Conservation (phyloP, 495 filamentous ascomycete species). For the Lindgomyces ingoldianus region DNA sequence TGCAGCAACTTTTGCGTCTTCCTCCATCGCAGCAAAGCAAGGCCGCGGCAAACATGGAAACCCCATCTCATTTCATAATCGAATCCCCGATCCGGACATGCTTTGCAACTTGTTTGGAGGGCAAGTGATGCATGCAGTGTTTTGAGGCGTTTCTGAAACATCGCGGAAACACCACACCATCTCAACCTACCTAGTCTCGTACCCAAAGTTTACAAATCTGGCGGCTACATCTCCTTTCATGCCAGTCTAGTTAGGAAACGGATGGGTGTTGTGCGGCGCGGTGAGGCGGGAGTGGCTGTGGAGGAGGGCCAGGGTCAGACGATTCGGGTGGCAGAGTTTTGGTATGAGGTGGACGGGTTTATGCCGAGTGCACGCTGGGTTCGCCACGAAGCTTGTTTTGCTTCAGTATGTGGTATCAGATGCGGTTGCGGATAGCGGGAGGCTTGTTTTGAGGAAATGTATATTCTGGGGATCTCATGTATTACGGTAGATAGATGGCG, state of each 20-base stretch:
- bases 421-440: not conserved
- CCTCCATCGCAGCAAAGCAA: too few relatives aligned
- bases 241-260: too few relatives aligned
- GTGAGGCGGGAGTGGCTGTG: not conserved
- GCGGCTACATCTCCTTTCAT: not conserved
- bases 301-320: not conserved
- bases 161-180: slow-evolving; percentile 26
- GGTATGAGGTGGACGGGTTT: not conserved
- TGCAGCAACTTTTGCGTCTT: not conserved
- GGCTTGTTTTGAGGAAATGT: not conserved
- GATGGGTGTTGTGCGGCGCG: too few relatives aligned
- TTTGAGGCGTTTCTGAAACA: slow-evolving; percentile 25
- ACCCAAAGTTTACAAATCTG: not conserved
- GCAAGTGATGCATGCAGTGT: slow-evolving; percentile 2
- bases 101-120: slow-evolving; percentile 10
- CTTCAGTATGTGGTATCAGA: slow-evolving; percentile 9
- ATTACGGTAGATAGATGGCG: too few relatives aligned
- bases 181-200: not conserved
- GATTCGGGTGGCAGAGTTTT: not conserved
- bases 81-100: not conserved
- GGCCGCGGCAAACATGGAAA: slow-evolving; percentile 2
- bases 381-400: slow-evolving; percentile 13
- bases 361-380: not conserved
- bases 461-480: not conserved
- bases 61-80: not conserved